Evolutionary conservation across 208 protist genomes (phyloP).

Genomic region (Wallacemonas sp.): DNA sequence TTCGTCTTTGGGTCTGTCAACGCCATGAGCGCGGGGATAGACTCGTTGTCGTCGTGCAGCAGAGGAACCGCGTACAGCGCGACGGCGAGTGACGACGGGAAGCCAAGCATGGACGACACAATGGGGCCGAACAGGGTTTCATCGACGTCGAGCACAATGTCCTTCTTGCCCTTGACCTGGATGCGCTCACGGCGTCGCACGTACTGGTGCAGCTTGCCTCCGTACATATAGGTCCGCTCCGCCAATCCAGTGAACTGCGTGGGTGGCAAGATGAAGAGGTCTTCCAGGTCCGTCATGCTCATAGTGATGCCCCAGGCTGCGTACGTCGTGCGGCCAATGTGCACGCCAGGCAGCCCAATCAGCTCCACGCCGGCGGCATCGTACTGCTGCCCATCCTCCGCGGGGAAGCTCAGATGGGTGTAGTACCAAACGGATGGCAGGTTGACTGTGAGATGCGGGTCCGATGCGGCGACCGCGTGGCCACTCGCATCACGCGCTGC

Average conservation of each 20-base stretch:
- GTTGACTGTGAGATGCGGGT: constrained; percentile 58
- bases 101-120: constrained; percentile 36
- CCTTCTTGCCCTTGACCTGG: constrained; percentile 40
- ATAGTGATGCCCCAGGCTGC: constrained; percentile 69
- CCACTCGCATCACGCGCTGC: constrained; percentile 28
- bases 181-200: constrained; percentile 45
- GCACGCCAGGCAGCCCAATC: constrained; percentile 44
- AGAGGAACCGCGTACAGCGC: constrained; percentile 44
- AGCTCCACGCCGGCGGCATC: constrained; percentile 43
- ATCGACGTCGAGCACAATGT: constrained; percentile 40
- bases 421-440: constrained; percentile 64
- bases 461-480: constrained; percentile 43
- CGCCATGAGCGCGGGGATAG: constrained; percentile 29
- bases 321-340: constrained; percentile 57
- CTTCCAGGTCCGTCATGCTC: constrained; percentile 63
- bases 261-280: constrained; percentile 52
- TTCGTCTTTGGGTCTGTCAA: constrained; percentile 28
- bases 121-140: constrained; percentile 54
- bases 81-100: constrained; percentile 26
- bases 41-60: constrained; percentile 36
- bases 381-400: constrained; percentile 23
- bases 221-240: constrained; percentile 44
- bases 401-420: constrained; percentile 44
- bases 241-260: constrained; percentile 13
- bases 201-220: constrained; percentile 22